Base-by-base conservation (phyloP, 2,329 filamentous ascomycete genomes). In the Mollisiaceae sp. region DNA sequence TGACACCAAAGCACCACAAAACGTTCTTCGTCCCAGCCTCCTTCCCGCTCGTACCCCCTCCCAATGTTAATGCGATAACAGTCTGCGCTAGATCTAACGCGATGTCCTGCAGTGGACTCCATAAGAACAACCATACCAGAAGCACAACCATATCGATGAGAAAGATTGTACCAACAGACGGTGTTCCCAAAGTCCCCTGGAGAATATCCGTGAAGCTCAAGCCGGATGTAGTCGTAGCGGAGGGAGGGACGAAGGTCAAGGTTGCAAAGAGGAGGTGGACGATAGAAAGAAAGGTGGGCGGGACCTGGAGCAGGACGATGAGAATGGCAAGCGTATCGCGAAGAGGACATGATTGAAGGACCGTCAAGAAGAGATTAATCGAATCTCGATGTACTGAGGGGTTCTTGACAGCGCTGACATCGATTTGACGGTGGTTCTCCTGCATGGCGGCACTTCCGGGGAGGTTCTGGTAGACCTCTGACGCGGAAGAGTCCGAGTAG, bases 281-380 rank as follows among this genome's bases (percentile, higher is more conserved):
- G 77, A 93, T 84, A 69, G 93, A 94, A 74, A 97, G 85, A 65
- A 94, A 89, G 74, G 94, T 89, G 24, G 94, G 92, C 36, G 94
- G 94, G 11, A 97, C 88, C 77, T 97, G 94, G 79, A 97, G 91
- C 71, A 98, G 87, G 74, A 97, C 91, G 79, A 97, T 97, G 78
- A 98, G 88, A 75, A 98, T 97, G 77, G 94, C 93, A 79, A 97
- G 92, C 67, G 94, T 97, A 81, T 98, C 94, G 81, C 93, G 91
- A 76, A 97, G 88, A 62, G 94, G 94, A 74, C 94, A 94, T 60
- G 93, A 93, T 74, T 89, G 89, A 77, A 98, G 87, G 73, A 98
- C 94, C 63, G 93, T 97, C 72, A 92, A 86, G 69, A 91, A 90
- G 70, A 96, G 83, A 73, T 91, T 89, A 71, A 97, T 80, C 57